Conservation (phyloP, 345 rosid species). For the Trapa incisa region DNA sequence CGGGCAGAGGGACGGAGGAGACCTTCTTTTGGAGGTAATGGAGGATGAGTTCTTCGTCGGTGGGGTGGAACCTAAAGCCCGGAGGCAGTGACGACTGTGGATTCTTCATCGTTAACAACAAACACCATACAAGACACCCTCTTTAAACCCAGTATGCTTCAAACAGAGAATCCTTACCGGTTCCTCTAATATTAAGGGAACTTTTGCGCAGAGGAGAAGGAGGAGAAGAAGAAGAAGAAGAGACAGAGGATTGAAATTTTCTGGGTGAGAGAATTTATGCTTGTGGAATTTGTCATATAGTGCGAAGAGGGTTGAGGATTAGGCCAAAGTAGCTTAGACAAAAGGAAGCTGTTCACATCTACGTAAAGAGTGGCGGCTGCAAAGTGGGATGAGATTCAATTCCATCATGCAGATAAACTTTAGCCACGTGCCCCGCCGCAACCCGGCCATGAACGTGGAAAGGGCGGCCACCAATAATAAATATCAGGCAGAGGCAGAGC, state of each 20-base stretch:
- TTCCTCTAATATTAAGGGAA: not conserved
- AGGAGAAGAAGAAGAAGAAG: not conserved
- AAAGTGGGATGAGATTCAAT: constrained; percentile 8
- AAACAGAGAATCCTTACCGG: not conserved
- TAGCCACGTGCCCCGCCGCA: constrained; percentile 24
- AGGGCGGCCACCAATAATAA: no score
- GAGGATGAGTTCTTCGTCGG: constrained; percentile 92
- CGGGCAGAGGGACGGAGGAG: constrained; percentile 45
- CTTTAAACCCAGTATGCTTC: not conserved
- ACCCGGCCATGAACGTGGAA: no score
- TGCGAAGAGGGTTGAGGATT: constrained; percentile 15
- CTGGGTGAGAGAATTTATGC: constrained; percentile 52
- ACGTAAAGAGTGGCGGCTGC: constrained; percentile 36
- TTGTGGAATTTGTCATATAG: constrained; percentile 46
- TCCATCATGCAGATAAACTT: not conserved
- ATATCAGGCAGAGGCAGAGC: no score
- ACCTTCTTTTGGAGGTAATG: constrained; percentile 71
- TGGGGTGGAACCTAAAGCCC: constrained; percentile 94
- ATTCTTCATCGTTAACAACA: constrained; percentile 30
- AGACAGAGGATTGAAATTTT: constrained; percentile 45
- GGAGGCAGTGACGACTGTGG: constrained; percentile 77
- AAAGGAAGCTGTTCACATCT: not conserved
- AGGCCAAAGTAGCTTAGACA: constrained; percentile 14
- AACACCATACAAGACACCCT: constrained; percentile 1
- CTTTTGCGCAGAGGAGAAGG: not conserved